Percentiles rank a stretch among this genome's conserved stretches.
phyloP scores from a whole-genome alignment of 208 protist species.

The Leishmania mexicana region DNA sequence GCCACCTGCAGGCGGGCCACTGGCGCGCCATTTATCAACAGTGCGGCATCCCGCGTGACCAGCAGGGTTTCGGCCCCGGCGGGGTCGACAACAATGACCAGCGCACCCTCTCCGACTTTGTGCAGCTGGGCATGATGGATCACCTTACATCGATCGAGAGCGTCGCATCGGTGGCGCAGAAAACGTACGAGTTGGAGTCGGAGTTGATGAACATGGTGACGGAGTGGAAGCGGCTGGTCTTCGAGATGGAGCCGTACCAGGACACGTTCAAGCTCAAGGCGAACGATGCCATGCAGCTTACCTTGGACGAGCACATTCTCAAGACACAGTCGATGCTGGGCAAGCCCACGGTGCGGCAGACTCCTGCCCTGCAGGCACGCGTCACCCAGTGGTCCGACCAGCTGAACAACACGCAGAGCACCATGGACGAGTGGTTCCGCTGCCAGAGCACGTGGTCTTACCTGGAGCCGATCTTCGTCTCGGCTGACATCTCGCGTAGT shows the following conservation, averaged over 20 bases:
- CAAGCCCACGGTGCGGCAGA: slow-evolving; percentile 92
- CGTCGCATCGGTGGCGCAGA: slow-evolving; percentile 86
- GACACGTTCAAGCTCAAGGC: slow-evolving; percentile 94
- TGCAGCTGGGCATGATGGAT: slow-evolving; percentile 88
- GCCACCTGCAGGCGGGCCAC: slow-evolving; percentile 94
- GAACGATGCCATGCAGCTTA: slow-evolving; percentile 93
- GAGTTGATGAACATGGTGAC: slow-evolving; percentile 92
- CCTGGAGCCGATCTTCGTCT: slow-evolving; percentile 97
- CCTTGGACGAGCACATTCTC: slow-evolving; percentile 96
- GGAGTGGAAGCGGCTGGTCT: slow-evolving; percentile 94
- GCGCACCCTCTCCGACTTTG: slow-evolving; percentile 79
- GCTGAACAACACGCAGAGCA: slow-evolving; percentile 93
- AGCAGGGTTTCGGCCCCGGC: slow-evolving; percentile 80
- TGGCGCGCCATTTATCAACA: slow-evolving; percentile 91
- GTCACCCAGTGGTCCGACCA: slow-evolving; percentile 93
- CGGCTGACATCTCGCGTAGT: slow-evolving; percentile 95
- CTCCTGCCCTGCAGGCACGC: slow-evolving; percentile 86
- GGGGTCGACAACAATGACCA: slow-evolving; percentile 85
- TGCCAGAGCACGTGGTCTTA: slow-evolving; percentile 97
- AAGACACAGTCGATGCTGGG: slow-evolving; percentile 96
- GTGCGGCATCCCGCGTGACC: slow-evolving; percentile 86
- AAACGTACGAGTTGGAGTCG: slow-evolving; percentile 92
- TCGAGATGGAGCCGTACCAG: slow-evolving; percentile 94
- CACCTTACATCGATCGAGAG: slow-evolving; percentile 85
- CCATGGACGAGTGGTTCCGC: slow-evolving; percentile 96